Evolutionary conservation across 805 yeast genomes (phyloP), one percentile per base, ranked within the genome.

Genomic region (Lachancea thermotolerans): DNA sequence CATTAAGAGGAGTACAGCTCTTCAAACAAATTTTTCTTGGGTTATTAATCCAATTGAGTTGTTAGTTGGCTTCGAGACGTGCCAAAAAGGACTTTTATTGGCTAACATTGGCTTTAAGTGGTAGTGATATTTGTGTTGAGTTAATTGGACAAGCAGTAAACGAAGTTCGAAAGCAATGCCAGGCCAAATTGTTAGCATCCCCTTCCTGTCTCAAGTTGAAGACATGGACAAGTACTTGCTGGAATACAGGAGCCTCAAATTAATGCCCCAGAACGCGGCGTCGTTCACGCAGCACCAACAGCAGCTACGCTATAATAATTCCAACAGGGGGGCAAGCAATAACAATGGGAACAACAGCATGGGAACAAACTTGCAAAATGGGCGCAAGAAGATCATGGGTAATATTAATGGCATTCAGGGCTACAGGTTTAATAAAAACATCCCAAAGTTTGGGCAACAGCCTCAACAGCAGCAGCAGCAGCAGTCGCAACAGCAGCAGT

Each of bases 151-250:
- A 30, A 30, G 12, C 14, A 9, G 9, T 30, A 4, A 12, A 30
- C 33, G 33, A 14, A 30, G 14, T 30, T 30, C 35, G 30, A 30
- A 28, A 33, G 30, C 18, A 15, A 61, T 61, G 66, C 64, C 66
- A 15, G 64, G 66, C 35, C 45, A 55, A 45, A 53, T 60, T 11
- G 55, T 54, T 10, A 55, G 57, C 44, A 50, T 59, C 29, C 62
- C 69, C 28, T 65, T 62, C 50, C 50, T 61, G 16, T 62, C 66
- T 16, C 69, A 65, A 46, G 39, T 54, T 18, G 69, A 65, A 41
- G 68, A 65, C 46, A 57, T 65, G 53, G 62, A 64, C 21, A 59
- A 54, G 37, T 60, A 60, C 42, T 37, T 63, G 25, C 21, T 47
- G 21, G 60, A 62, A 36, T 60, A 58, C 41, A 54, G 56, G 35